Evolutionary conservation across 2,329 filamentous ascomycete species (phyloP).

Genomic region (Monosporascus sp.): DNA sequence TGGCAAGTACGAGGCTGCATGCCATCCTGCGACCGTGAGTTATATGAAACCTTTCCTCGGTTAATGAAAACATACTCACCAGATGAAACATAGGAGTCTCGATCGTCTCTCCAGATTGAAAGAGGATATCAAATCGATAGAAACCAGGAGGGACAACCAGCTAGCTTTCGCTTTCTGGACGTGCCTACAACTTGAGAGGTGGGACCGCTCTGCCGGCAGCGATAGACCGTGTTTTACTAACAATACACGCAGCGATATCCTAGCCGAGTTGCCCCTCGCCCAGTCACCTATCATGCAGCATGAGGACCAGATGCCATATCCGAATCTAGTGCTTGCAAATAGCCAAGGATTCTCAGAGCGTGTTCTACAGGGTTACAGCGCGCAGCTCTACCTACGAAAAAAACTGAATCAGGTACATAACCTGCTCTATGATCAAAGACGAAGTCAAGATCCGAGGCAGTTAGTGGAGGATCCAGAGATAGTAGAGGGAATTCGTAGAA

Average conservation of each 20-base stretch:
- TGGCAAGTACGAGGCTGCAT: conserved; percentile 54
- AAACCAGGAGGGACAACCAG: conserved; percentile 52
- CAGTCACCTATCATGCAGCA: conserved; percentile 57
- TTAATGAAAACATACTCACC: conserved; percentile 3
- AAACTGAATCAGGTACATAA: conserved; percentile 59
- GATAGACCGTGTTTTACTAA: conserved; percentile 10
- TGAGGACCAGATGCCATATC: conserved; percentile 61
- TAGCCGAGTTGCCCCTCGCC: conserved; percentile 71
- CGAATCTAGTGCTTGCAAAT: conserved; percentile 45
- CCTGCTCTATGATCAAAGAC: conserved; percentile 44
- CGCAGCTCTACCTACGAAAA: conserved; percentile 59
- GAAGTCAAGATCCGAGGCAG: conserved; percentile 19
- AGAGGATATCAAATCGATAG: conserved; percentile 24
- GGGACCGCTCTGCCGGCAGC: conserved; percentile 10
- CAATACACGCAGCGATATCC: conserved; percentile 63
- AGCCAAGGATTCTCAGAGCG: conserved; percentile 38
- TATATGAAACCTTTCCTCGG: not conserved
- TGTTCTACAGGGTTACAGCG: conserved; percentile 55
- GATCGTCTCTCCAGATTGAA: conserved; percentile 41
- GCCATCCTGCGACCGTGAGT: conserved; percentile 71
- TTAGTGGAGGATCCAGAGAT: conserved; percentile 14
- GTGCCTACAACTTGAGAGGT: conserved; percentile 88
- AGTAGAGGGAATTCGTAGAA: conserved; percentile 37
- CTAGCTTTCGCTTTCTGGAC: conserved; percentile 84
- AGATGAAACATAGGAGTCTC: conserved; percentile 34